phyloP scores from a whole-genome alignment of 192 early-diverging fungal genomes.

The Coemansia interrupta region DNA sequence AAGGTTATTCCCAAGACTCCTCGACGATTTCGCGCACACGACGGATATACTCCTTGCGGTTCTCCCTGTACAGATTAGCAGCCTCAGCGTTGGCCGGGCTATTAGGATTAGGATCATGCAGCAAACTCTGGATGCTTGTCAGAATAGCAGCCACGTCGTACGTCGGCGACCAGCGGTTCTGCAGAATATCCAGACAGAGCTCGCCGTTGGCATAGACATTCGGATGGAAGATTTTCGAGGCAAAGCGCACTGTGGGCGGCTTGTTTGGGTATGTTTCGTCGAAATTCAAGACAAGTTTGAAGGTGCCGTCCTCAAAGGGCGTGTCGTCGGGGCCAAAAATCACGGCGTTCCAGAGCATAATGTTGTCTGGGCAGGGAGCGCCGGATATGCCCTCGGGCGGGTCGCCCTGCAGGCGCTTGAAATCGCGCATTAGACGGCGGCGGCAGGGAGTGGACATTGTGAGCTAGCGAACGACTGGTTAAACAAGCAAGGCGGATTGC shows the following conservation, averaged over 20 bases:
- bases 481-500: too few relatives aligned
- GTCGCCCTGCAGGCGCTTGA: conserved; percentile 92
- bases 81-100: conserved; percentile 97
- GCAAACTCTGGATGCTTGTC: conserved; percentile 90
- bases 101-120: conserved; percentile 97
- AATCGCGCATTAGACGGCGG: conserved; percentile 95
- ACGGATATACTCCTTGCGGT: conserved; percentile 88
- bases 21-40: conserved; percentile 90
- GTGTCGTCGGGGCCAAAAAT: conserved; percentile 97
- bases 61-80: conserved; percentile 87
- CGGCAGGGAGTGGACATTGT: conserved; percentile 65
- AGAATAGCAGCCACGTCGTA: conserved; percentile 92
- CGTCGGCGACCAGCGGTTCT: conserved; percentile 97
- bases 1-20: conserved; percentile 65
- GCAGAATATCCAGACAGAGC: conserved; percentile 95
- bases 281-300: conserved; percentile 90
- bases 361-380: conserved; percentile 93
- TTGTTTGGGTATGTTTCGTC: conserved; percentile 98
- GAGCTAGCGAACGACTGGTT: too few relatives aligned
- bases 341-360: conserved; percentile 98
- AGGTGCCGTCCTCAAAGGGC: conserved; percentile 96
- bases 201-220: conserved; percentile 98
- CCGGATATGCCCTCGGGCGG: conserved; percentile 85
- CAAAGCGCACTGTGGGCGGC: conserved; percentile 91
- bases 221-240: conserved; percentile 95